Evolutionary conservation across 495 filamentous ascomycete genomes (phyloP).

Genomic region (Tuber calosporum): DNA sequence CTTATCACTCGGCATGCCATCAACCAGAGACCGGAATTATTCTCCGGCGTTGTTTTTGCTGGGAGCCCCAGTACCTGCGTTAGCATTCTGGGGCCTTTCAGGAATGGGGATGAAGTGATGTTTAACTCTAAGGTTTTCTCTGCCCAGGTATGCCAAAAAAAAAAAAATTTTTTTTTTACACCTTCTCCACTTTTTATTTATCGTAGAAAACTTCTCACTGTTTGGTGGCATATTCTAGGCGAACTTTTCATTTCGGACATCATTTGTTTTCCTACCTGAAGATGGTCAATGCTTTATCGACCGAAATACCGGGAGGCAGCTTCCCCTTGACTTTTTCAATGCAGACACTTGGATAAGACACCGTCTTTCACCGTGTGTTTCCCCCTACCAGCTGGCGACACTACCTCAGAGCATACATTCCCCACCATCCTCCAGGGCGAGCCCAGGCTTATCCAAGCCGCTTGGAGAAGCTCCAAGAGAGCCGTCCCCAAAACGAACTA

Average conservation of each 20-base stretch:
- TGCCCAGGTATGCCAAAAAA: conserved; percentile 52
- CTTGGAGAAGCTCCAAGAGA: conserved; percentile 8
- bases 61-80: conserved; percentile 79
- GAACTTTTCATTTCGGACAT: conserved; percentile 85
- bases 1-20: conserved; percentile 84
- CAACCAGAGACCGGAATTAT: conserved; percentile 79
- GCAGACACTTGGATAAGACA: conserved; percentile 71
- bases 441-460: conserved; percentile 18
- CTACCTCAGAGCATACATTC: conserved; percentile 44
- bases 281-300: conserved; percentile 85
- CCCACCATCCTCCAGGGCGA: conserved; percentile 19
- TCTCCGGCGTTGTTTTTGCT: conserved; percentile 78
- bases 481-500: conserved; percentile 42
- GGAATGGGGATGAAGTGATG: conserved; percentile 85
- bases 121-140: conserved; percentile 85
- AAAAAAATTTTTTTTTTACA: no score
- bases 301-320: conserved; percentile 70
- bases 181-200: neutral
- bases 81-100: conserved; percentile 82
- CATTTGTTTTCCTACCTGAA: conserved; percentile 77
- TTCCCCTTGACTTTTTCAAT: conserved; percentile 79
- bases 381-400: conserved; percentile 47
- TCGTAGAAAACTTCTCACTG: neutral
- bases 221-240: conserved; percentile 45
- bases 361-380: conserved; percentile 69